Conservation (phyloP, 1,284 basidiomycete genomes). For the Melampsora larici-populina region DNA sequence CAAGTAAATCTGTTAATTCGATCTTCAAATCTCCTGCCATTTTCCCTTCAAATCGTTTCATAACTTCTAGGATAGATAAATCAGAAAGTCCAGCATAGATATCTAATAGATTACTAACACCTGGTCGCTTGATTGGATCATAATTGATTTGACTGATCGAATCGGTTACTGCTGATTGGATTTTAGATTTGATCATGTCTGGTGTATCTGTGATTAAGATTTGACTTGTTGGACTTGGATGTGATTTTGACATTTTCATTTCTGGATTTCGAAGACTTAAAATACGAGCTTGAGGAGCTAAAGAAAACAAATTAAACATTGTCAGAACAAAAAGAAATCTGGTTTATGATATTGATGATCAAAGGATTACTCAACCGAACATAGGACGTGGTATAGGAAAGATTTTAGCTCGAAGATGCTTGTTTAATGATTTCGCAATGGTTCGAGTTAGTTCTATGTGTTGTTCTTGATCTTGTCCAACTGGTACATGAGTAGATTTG, state of each 20-base stretch:
- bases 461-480: slow-evolving; percentile 92
- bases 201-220: slow-evolving; percentile 78
- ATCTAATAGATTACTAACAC: slow-evolving; percentile 74
- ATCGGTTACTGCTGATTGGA: slow-evolving; percentile 81
- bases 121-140: slow-evolving; percentile 72
- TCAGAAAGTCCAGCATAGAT: slow-evolving; percentile 64
- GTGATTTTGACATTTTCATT: slow-evolving; percentile 93
- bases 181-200: slow-evolving; percentile 65
- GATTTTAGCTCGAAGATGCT: slow-evolving; percentile 58
- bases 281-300: slow-evolving; percentile 66
- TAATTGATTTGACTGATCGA: slow-evolving; percentile 66
- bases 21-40: slow-evolving; percentile 69
- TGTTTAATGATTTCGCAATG: slow-evolving; percentile 78
- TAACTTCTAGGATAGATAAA: slow-evolving; percentile 59
- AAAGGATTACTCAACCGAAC: slow-evolving; percentile 62
- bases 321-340: slow-evolving; percentile 17
- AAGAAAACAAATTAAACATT: neutral
- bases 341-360: neutral
- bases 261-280: slow-evolving; percentile 79
- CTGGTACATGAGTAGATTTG: slow-evolving; percentile 83
- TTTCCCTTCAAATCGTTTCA: slow-evolving; percentile 60
- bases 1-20: slow-evolving; percentile 69
- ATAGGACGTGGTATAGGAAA: slow-evolving; percentile 73
- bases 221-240: slow-evolving; percentile 72
- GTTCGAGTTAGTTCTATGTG: slow-evolving; percentile 85